Evolutionary conservation across 192 early-diverging fungal species (phyloP).

Genomic region (Linnemannia schmuckeri): DNA sequence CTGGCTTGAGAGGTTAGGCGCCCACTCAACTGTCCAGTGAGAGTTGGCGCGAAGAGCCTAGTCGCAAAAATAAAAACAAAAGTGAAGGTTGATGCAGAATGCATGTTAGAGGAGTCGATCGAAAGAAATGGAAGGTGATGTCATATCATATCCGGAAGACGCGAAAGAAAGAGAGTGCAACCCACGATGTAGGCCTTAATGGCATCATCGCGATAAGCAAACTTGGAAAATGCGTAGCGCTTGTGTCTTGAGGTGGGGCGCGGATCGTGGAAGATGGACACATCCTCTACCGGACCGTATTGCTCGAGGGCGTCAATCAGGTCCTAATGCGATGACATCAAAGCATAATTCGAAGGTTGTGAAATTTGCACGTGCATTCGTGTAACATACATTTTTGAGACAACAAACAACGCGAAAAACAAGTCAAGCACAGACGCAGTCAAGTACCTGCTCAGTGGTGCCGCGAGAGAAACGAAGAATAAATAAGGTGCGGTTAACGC

Average conservation of each 20-base stretch:
- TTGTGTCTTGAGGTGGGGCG: slow-evolving; percentile 50
- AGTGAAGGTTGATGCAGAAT: not conserved
- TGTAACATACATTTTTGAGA: not conserved
- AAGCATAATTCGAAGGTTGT: not conserved
- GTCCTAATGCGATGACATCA: slow-evolving; percentile 24
- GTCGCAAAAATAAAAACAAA: not conserved
- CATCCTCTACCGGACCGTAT: slow-evolving; percentile 76
- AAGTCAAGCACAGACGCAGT: not conserved
- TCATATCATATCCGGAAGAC: not conserved
- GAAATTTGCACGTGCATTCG: not conserved
- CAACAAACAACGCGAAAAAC: not conserved
- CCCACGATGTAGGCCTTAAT: slow-evolving; percentile 73
- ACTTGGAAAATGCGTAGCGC: slow-evolving; percentile 80
- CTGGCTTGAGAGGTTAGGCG: slow-evolving; percentile 58
- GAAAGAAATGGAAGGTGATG: not conserved
- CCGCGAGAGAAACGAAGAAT: slow-evolving; percentile 60
- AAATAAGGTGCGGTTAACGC: slow-evolving; percentile 82
- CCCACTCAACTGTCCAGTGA: slow-evolving; percentile 77
- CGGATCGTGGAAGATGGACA: slow-evolving; percentile 65
- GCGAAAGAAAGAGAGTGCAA: not conserved
- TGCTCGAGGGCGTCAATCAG: slow-evolving; percentile 55
- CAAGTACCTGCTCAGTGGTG: slow-evolving; percentile 59
- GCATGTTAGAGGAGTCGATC: not conserved
- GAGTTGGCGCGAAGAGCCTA: slow-evolving; percentile 55
- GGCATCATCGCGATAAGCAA: slow-evolving; percentile 78